phyloP scores from a whole-genome alignment of 2,329 filamentous ascomycete genomes.

The Penicillium vulpinum region DNA sequence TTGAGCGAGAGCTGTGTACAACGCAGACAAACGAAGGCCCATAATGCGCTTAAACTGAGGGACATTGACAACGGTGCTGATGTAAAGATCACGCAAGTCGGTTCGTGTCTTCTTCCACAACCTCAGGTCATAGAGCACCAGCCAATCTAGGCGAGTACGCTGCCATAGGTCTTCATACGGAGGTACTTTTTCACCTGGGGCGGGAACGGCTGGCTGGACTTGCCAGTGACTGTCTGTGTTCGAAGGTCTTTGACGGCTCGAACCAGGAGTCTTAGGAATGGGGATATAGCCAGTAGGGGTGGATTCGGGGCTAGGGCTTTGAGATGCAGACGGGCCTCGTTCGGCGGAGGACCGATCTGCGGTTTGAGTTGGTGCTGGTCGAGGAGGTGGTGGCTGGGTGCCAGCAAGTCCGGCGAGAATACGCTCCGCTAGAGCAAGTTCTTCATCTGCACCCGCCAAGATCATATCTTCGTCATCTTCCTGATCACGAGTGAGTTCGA shows the following conservation, averaged over 20 bases:
- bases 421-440: constrained; percentile 73
- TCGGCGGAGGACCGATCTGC: constrained; percentile 31
- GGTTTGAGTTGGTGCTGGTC: constrained; percentile 30
- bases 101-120: constrained; percentile 97
- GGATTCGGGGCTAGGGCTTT: constrained; percentile 19
- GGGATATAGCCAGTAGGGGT: constrained; percentile 48
- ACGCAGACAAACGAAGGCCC: constrained; percentile 86
- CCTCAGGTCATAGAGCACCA: constrained; percentile 89
- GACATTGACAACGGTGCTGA: constrained; percentile 92
- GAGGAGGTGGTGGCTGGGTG: constrained; percentile 64
- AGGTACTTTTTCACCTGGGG: constrained; percentile 61
- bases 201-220: constrained; percentile 71
- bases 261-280: constrained; percentile 75
- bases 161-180: constrained; percentile 85
- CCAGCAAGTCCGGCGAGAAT: constrained; percentile 74
- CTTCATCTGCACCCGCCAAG: constrained; percentile 59
- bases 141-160: constrained; percentile 85
- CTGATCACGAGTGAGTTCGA: constrained; percentile 40
- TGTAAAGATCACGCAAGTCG: constrained; percentile 88
- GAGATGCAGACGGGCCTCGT: constrained; percentile 15
- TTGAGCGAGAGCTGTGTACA: constrained; percentile 92
- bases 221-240: constrained; percentile 76
- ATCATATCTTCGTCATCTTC: constrained; percentile 56
- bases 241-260: constrained; percentile 44
- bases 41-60: constrained; percentile 94